A percentile compares a stretch with the other conserved stretches of the same genome.
Evolutionary conservation across 345 rosid species (phyloP).

Genomic region (Trapa bicornis): DNA sequence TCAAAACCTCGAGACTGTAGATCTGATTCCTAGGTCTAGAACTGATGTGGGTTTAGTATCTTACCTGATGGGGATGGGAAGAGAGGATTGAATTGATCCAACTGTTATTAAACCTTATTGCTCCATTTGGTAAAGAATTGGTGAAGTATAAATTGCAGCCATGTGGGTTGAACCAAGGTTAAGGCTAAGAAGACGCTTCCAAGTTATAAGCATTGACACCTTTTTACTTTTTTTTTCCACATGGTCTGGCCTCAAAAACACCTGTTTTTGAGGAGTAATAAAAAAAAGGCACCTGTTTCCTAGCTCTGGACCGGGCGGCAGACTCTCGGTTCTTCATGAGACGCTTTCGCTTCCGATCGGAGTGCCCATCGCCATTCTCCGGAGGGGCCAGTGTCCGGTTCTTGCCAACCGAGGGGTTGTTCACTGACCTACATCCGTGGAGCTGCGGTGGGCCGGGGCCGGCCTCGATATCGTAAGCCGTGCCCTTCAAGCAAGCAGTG

Average conservation of each 20-base stretch:
- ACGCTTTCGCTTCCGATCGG: constrained; percentile 1
- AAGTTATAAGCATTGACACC: no score
- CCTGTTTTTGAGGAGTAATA: background rate
- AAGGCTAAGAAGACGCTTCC: no score
- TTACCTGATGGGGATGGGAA: no score
- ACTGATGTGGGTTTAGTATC: no score
- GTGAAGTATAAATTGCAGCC: no score
- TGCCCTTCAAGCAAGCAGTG: background rate
- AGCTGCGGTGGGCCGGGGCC: background rate
- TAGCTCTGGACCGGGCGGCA: constrained; percentile 8
- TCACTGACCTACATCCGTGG: background rate
- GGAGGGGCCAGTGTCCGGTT: background rate
- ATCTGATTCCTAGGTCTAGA: background rate
- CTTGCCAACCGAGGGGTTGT: background rate
- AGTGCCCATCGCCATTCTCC: background rate
- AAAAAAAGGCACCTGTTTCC: constrained; percentile 6
- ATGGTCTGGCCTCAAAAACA: no score
- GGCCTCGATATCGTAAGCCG: background rate
- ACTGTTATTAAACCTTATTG: no score
- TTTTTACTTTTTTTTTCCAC: no score
- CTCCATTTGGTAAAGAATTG: no score
- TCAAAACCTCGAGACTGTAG: background rate
- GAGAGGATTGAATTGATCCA: no score
- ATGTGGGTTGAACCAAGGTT: no score
- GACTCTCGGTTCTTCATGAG: constrained; percentile 11